These are phyloP conservation scores for Wickerhamiella alocasiicola DNA, from an alignment of 805 yeast species.

Conservation along the genomic window DNA sequence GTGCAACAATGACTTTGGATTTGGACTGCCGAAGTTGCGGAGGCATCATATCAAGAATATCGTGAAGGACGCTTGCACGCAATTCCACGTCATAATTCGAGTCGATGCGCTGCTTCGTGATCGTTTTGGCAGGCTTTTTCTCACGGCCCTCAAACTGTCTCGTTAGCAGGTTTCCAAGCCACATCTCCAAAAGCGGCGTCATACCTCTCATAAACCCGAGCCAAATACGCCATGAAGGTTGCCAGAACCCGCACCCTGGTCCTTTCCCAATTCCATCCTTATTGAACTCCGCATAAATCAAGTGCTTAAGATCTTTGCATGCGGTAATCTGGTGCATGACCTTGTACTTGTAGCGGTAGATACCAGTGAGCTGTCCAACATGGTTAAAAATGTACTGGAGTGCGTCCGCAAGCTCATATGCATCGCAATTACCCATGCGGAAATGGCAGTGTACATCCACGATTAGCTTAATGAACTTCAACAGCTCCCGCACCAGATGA, in stretches of 20 bases:
- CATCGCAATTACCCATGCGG: slow-evolving; percentile 80
- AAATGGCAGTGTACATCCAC: slow-evolving; percentile 92
- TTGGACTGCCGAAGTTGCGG: slow-evolving; percentile 82
- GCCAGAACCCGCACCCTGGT: slow-evolving; percentile 99
- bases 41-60: slow-evolving; percentile 93
- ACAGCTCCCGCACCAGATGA: slow-evolving; percentile 80
- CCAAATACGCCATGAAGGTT: slow-evolving; percentile 98
- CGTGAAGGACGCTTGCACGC: slow-evolving; percentile 89
- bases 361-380: slow-evolving; percentile 90
- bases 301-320: slow-evolving; percentile 89
- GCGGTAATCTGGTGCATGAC: slow-evolving; percentile 98
- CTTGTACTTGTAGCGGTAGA: slow-evolving; percentile 89
- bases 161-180: slow-evolving; percentile 84
- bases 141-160: slow-evolving; percentile 95
- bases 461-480: slow-evolving; percentile 68
- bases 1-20: slow-evolving; percentile 79
- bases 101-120: slow-evolving; percentile 91
- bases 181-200: slow-evolving; percentile 81
- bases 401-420: slow-evolving; percentile 92
- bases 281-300: slow-evolving; percentile 76
- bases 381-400: slow-evolving; percentile 82
- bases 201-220: slow-evolving; percentile 80
- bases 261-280: slow-evolving; percentile 75
- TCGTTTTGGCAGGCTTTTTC: slow-evolving; percentile 79
- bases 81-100: slow-evolving; percentile 89